Base-by-base conservation (phyloP, 192 early-diverging fungal genomes). In the Paraglomus brasilianum region DNA sequence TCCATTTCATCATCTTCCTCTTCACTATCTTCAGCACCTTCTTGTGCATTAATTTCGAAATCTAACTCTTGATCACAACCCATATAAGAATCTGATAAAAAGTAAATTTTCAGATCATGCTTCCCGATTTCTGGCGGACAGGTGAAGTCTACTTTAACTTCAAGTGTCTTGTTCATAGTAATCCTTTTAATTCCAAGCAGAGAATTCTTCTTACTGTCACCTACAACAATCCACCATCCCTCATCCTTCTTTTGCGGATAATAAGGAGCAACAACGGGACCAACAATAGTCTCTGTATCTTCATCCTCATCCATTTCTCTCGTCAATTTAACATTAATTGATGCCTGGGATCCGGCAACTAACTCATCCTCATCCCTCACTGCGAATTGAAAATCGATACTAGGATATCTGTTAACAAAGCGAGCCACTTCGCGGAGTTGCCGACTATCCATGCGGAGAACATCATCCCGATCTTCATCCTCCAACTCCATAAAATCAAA, bases 171-270 rank as follows among this genome's bases (percentile, higher is more conserved):
- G 48, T 87, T 86, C 21, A 97, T 66, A 3, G 82, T 85, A 14
- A 91, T 79, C n/a, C 95, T 79, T 82, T 97, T 97, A 72, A 99
- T 93, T 1, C 91, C 90, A 58, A 95, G 64, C 50, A 99, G 77
- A 8, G 90, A 76, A 72, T 96, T 95, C 5, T 80, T 79, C 14
- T 81, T 70, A 10, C 88, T 77, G 38, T 97, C 93, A 19, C 92
- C 96, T 44, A 99, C 72, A 7, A 99, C 92, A 63, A 97, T 76
- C 97, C 97, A 99, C 97, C 97, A 99, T 13, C 89, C 89, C 77
- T 99, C 97, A 53, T 92, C 87, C 77, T 95, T 93, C 76, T 85
- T 77, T 17, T 78, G 76, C 8, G 97, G 95, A 84, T 92, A 99
- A 82, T 87, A 95, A 5, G 95, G 95, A 40, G 97, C 95, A 57